Conservation (phyloP, 2,329 filamentous ascomycete genomes). For the Fonsecaea pedrosoi region DNA sequence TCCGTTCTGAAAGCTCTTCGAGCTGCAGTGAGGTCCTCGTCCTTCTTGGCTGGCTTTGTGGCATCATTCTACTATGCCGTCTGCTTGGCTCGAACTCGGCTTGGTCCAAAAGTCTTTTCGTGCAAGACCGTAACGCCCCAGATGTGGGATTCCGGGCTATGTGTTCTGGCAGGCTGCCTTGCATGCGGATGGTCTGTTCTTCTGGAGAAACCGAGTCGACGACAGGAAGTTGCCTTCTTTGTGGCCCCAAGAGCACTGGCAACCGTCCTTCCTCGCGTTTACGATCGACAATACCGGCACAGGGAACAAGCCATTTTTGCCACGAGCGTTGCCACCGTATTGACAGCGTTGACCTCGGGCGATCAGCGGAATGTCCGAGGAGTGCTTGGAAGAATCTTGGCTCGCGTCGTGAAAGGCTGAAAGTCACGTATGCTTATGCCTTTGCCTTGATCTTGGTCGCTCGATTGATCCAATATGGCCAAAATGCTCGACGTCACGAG, state of each 20-base stretch:
- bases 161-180: slow-evolving; percentile 73
- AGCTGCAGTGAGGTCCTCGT: slow-evolving; percentile 72
- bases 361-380: slow-evolving; percentile 32
- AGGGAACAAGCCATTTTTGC: slow-evolving; percentile 41
- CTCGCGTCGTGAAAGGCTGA: slow-evolving; percentile 35
- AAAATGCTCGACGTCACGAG: too few species aligned
- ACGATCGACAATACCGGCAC: slow-evolving; percentile 55
- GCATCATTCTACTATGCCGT: slow-evolving; percentile 84
- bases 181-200: slow-evolving; percentile 84
- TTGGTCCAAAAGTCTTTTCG: slow-evolving; percentile 74
- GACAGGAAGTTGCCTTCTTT: slow-evolving; percentile 79
- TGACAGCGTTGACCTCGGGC: slow-evolving; percentile 27
- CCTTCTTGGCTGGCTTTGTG: slow-evolving; percentile 80
- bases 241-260: slow-evolving; percentile 79
- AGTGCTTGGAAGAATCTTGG: slow-evolving; percentile 37
- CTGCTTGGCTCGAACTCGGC: slow-evolving; percentile 74
- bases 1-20: slow-evolving; percentile 59
- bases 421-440: not conserved
- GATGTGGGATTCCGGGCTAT: slow-evolving; percentile 67
- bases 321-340: slow-evolving; percentile 37
- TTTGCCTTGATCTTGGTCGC: too few species aligned
- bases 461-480: too few species aligned
- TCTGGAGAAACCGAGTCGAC: slow-evolving; percentile 67
- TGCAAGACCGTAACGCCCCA: slow-evolving; percentile 56
- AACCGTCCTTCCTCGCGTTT: slow-evolving; percentile 74